Evolutionary conservation across 208 protist species (phyloP), one percentile per base, ranked within the genome.

Genomic region (Angomonas ambiguus): DNA sequence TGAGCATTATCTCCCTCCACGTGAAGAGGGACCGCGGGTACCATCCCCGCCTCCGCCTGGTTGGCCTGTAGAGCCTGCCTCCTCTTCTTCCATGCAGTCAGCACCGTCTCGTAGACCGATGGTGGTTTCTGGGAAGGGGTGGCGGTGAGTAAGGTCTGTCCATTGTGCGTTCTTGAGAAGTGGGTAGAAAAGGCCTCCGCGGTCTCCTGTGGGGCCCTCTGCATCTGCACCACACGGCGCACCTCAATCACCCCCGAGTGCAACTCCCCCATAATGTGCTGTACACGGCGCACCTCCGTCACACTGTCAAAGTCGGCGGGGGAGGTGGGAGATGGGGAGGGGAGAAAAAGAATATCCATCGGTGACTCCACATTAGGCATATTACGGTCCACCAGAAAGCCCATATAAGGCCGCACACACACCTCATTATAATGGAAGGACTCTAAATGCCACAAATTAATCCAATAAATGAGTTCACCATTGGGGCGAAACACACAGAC

Each of bases 211-310:
- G 58, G 6, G 31, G 58, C 38, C 58, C 3, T 34, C 11, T 2
- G 20, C 35, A 63, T 25, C 4, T 49, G 34, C 34, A 63, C 58
- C 34, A 63, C 58, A 24, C 58, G 58, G n/a, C 58, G 58, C 18
- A 49, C 58, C 35, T 22, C 42, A 1, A 51, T 28, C 28, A 32
- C 22, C 18, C 38, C 34, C 31, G 32, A 49, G 58, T 45, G n/a
- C 35, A 63, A 11, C n/a, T 38, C n/a, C 33, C 27, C 38, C 20
- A 51, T 13, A 18, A 63, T 49, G 22, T 42, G 58, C 35, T 18
- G 2, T 22, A 49, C 38, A 2, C 58, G 28, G n/a, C 27, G 1
- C 58, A 63, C 58, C 58, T 45, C 58, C 35, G 58, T 49, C 2
- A 24, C 1, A 24, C 6, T 8, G 58, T 63, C 58, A 35, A 63